Conservation (phyloP, 345 rosid species). For the Citrus sinensis region DNA sequence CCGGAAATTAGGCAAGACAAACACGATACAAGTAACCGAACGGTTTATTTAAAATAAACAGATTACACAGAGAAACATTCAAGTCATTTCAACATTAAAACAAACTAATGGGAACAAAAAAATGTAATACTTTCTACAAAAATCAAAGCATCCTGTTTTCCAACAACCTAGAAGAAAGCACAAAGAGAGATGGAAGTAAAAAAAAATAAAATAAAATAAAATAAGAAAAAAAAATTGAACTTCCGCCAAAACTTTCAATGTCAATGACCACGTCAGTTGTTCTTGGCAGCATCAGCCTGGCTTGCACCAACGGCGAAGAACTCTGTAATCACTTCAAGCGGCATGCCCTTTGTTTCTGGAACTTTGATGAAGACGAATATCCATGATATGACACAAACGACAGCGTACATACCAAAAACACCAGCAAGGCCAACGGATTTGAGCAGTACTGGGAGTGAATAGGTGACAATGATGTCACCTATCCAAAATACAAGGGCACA, state of each 20-base stretch:
- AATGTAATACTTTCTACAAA: conserved; percentile 14
- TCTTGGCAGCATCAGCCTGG: conserved; percentile 54
- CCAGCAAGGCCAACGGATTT: conserved; percentile 77
- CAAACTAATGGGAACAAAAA: not conserved
- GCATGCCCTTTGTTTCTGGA: conserved; percentile 98
- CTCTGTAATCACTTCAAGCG: conserved; percentile 91
- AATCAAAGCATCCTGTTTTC: conserved; percentile 13
- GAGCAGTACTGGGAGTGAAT: conserved; percentile 77
- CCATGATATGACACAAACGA: conserved; percentile 66
- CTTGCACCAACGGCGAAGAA: conserved; percentile 85
- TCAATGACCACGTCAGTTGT: conserved; percentile 26
- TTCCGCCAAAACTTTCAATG: conserved; percentile 22
- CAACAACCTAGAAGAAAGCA: conserved; percentile 4
- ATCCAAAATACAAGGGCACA: conserved; percentile 90
- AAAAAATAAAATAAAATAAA: no score
- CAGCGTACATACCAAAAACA: conserved; percentile 72
- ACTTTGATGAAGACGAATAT: conserved; percentile 73
- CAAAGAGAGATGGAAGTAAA: not conserved
- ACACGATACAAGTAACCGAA: not conserved
- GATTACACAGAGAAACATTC: not conserved
- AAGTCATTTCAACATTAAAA: not conserved
- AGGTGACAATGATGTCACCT: conserved; percentile 75
- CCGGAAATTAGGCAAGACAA: no score
- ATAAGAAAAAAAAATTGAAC: conserved; percentile 11
- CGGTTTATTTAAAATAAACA: not conserved